phyloP scores from a whole-genome alignment of 1,284 basidiomycete genomes.

The Ustilago vetiveriae region DNA sequence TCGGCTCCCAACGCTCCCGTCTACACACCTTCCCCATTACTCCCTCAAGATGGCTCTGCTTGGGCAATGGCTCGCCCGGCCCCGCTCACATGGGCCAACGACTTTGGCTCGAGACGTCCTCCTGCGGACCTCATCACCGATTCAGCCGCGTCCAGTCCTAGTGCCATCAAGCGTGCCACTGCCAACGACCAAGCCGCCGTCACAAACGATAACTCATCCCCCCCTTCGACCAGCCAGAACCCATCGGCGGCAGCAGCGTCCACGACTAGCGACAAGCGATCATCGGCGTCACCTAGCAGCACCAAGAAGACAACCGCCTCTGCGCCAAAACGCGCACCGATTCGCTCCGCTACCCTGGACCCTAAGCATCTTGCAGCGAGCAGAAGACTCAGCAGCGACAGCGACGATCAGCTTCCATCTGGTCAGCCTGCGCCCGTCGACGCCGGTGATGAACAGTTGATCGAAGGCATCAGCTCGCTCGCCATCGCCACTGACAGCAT shows the following conservation, averaged over 20 bases:
- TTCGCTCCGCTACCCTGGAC: constrained; percentile 39
- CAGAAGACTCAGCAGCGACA: constrained; percentile 9
- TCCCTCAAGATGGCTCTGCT: constrained; percentile 37
- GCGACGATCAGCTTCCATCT: constrained; percentile 4
- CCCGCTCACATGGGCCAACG: constrained; percentile 34
- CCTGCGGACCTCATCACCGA: constrained; percentile 16
- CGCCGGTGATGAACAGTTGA: constrained; percentile 16
- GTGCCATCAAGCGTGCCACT: constrained; percentile 23
- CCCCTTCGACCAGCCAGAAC: constrained; percentile 7
- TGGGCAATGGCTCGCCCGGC: constrained; percentile 27
- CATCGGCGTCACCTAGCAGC: constrained; percentile 6
- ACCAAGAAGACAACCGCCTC: constrained; percentile 21
- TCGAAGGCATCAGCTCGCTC: constrained; percentile 18
- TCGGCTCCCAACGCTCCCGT: constrained; percentile 12
- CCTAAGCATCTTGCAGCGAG: constrained; percentile 31
- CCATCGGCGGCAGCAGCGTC: background rate
- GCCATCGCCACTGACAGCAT: constrained; percentile 19
- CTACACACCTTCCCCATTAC: constrained; percentile 36
- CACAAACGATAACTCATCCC: background rate
- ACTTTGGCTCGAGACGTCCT: constrained; percentile 10
- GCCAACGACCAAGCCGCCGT: constrained; percentile 1
- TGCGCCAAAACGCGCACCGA: constrained; percentile 35
- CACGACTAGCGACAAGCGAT: background rate
- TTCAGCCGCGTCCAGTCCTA: constrained; percentile 19
- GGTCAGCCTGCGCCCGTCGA: constrained; percentile 13